Base-by-base conservation (phyloP, 192 early-diverging fungal species). In the Backusella liffmaniae region DNA sequence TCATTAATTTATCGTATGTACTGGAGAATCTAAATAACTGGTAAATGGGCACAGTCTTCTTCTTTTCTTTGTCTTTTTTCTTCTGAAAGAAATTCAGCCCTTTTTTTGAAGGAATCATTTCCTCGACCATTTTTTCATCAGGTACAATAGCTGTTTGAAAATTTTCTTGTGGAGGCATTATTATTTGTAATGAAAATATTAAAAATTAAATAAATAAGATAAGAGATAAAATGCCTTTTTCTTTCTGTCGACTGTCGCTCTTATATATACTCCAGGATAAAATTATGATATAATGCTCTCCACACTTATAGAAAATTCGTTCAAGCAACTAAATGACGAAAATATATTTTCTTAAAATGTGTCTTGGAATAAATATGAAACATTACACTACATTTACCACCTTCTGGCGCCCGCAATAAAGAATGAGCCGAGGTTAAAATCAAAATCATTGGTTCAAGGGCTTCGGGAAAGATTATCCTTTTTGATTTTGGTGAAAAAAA, bases 11-110 rank as follows among this genome's bases (percentile, higher is more conserved):
- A 23, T 79, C 77, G 16, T 41, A 18, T 7, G 37, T 67, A 4
- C 72, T 74, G 6, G 77, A 86, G 76, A 91, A 96, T 30, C 91
- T 87, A 74, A 88, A 94, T 26, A 96, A 82, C 80, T 89, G 77
- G 13, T 85, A 15, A 59, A 91, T 80, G 7, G 88, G 79, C 4
- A 94, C 83, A 35, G 80, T 67, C 4, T 88, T 84, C 34, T 80
- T 67, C 67, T 84, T 84, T 29, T 85, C 75, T 42, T 86, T 86
- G 9, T 56, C 35, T 59, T 74, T 35, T 30, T 74, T 73, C 62
- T 46, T 66, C 26, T 66, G 53, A 16, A 56, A 56, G 1, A 56
- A 21, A 56, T 16, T 23, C 1, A 39, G 8, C 15, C 16, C 65
- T 41, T 10, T 74, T 69, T 34, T 76, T 71, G 36, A 23, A 12